phyloP scores from a whole-genome alignment of 2,329 filamentous ascomycete species.

The Colletotrichum tabaci region DNA sequence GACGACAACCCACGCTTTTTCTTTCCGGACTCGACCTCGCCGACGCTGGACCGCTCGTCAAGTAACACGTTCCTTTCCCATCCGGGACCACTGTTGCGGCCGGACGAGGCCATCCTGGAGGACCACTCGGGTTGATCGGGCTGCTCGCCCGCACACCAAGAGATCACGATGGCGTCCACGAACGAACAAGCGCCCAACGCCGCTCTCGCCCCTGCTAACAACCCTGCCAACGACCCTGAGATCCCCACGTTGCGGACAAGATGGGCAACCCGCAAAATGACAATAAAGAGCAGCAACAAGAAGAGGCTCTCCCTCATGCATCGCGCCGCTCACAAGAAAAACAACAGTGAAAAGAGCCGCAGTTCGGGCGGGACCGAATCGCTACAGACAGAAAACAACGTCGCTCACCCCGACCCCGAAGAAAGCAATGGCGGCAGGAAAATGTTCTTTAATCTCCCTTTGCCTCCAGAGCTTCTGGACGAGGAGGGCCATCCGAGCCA shows the following conservation, averaged over 20 bases:
- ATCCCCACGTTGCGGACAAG: conserved; percentile 79
- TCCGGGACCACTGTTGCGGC: conserved; percentile 43
- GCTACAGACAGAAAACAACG: conserved; percentile 44
- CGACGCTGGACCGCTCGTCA: conserved; percentile 25
- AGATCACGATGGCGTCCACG: conserved; percentile 47
- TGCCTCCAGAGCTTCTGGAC: conserved; percentile 82
- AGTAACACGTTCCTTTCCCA: conserved; percentile 22
- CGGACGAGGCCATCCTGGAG: conserved; percentile 58
- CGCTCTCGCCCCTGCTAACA: conserved; percentile 12
- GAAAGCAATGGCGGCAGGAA: conserved; percentile 65
- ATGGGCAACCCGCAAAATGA: conserved; percentile 96
- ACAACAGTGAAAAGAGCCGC: conserved; percentile 79
- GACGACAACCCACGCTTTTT: conserved; percentile 8
- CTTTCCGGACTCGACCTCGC: conserved; percentile 8
- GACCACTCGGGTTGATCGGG: conserved; percentile 58
- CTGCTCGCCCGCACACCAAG: conserved; percentile 45
- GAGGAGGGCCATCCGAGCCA: conserved; percentile 82
- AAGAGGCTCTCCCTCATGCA: conserved; percentile 89
- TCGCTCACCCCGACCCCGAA: conserved; percentile 51
- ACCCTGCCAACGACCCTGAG: conserved; percentile 41
- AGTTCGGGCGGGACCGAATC: conserved; percentile 55
- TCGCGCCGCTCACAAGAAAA: conserved; percentile 77
- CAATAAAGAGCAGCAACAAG: conserved; percentile 79
- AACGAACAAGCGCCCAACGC: conserved; percentile 34
- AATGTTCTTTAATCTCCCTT: conserved; percentile 88